These are phyloP conservation scores for Strigomonas galati DNA, from an alignment of 208 protist species.

Conservation along the genomic window DNA sequence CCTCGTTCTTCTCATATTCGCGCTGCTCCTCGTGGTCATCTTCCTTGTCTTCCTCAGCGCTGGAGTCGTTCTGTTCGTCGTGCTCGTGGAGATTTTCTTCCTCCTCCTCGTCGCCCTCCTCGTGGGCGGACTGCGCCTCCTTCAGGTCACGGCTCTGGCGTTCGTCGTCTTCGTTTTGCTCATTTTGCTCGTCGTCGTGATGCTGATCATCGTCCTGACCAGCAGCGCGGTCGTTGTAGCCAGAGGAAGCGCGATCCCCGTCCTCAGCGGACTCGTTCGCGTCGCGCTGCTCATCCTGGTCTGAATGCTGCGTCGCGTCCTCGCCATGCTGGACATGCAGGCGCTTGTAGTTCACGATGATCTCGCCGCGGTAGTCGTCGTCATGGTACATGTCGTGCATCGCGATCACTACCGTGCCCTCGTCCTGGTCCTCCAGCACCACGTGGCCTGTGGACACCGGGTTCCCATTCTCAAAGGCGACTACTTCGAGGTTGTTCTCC, in stretches of 20 bases:
- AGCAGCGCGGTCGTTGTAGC: no score
- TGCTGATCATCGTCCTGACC: no score
- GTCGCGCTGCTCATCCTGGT: constrained; percentile 15
- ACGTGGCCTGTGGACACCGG: constrained; percentile 47
- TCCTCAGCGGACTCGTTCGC: constrained; percentile 9
- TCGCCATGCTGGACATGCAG: constrained; percentile 27
- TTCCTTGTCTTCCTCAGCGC: not conserved
- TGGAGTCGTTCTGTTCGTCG: not conserved
- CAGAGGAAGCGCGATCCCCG: not conserved
- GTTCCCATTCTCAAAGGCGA: constrained; percentile 53
- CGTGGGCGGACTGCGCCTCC: not conserved
- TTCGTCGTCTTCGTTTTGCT: no score
- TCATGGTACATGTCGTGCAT: constrained; percentile 58
- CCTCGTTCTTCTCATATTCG: no score
- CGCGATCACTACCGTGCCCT: constrained; percentile 46
- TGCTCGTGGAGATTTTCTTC: not conserved
- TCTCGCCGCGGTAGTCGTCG: constrained; percentile 45
- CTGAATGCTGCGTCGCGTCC: constrained; percentile 2
- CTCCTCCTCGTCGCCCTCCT: not conserved
- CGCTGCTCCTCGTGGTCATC: not conserved
- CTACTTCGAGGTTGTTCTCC: constrained; percentile 51
- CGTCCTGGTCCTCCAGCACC: constrained; percentile 35
- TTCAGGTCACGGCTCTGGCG: no score
- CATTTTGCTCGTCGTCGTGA: no score
- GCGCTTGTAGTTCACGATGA: constrained; percentile 79